Conservation (phyloP, 345 rosid species). For the Cardiospermum halicacabum region DNA sequence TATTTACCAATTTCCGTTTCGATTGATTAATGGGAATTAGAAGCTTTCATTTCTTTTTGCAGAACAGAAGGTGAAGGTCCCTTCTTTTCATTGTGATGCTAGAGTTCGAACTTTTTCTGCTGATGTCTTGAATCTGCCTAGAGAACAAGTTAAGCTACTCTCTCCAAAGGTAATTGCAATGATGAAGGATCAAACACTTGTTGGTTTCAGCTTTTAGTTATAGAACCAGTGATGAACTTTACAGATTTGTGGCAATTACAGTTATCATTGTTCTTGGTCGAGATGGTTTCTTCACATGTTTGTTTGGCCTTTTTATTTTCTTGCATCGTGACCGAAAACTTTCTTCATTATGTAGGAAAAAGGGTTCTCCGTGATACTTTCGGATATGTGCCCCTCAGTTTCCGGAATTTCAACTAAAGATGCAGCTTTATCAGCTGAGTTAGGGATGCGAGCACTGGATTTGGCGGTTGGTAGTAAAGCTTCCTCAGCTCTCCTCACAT, state of each 20-base stretch:
- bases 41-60: slow-evolving; percentile 19
- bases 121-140: slow-evolving; percentile 63
- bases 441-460: slow-evolving; percentile 87
- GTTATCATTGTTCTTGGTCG: not conserved
- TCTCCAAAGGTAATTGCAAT: slow-evolving; percentile 64
- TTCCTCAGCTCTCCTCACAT: slow-evolving; percentile 27
- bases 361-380: slow-evolving; percentile 78
- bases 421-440: slow-evolving; percentile 73
- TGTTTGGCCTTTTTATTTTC: not conserved
- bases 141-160: slow-evolving; percentile 49
- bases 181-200: too few species aligned
- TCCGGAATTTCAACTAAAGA: slow-evolving; percentile 81
- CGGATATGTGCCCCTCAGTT: slow-evolving; percentile 90
- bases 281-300: not conserved
- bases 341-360: slow-evolving; percentile 58
- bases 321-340: too few species aligned
- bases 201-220: too few species aligned
- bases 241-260: not conserved
- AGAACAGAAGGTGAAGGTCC: slow-evolving; percentile 96
- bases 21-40: not conserved
- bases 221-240: not conserved
- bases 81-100: slow-evolving; percentile 67
- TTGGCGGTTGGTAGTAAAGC: slow-evolving; percentile 72
- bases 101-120: slow-evolving; percentile 81
- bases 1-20: not conserved